Base-by-base conservation (phyloP, 306 rosid genomes). In the Sechiopsis laciniata region DNA sequence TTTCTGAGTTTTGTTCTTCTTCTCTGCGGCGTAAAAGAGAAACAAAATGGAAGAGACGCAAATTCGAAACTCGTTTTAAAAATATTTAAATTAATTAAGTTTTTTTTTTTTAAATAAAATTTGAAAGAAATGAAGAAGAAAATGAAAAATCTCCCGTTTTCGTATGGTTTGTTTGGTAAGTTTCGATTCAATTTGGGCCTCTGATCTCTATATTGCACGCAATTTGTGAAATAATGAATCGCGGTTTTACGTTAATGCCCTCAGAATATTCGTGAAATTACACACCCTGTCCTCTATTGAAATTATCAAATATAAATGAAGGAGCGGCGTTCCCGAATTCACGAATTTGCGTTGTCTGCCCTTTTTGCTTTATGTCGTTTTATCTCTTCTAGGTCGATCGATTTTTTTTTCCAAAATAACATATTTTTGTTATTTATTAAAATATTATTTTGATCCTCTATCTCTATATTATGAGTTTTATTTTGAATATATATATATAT, bases 291-390 rank as follows among this genome's bases (percentile, higher is more conserved):
- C 45, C 76, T 58, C 64, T 57, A 5, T 73, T 73, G 69, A 73
- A 73, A 73, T 58, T 42, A 42, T 73, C 55, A 55, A 19, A 46
- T 68, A 20, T 45, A 67, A 21, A 60, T 0, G 3, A 61, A 13
- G 40, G 16, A 57, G 76, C 76, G 55, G 68, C 68, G 68, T 40
- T 37, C 37, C 52, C 66, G 4, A 55, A 37, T 72, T 72, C 26
- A 26, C 75, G 17, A 29, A 11, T 54, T 51, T n/a, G 52, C 75
- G 4, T 46, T n/a, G 26, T 8, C 10, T 42, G 10, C 8, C n/a
- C 35, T 4, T 20, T 68, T 68, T 13, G 45, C 45, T 37, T 37
- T 37, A 37, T 37, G 45, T 5, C 45, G 45, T 32, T 32, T 32
- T 32, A 32, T 32, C 37, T 32, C 45, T 37, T 37, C 45, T 37